Conservation (phyloP, 306 rosid genomes). For the Cicer cuneatum region DNA sequence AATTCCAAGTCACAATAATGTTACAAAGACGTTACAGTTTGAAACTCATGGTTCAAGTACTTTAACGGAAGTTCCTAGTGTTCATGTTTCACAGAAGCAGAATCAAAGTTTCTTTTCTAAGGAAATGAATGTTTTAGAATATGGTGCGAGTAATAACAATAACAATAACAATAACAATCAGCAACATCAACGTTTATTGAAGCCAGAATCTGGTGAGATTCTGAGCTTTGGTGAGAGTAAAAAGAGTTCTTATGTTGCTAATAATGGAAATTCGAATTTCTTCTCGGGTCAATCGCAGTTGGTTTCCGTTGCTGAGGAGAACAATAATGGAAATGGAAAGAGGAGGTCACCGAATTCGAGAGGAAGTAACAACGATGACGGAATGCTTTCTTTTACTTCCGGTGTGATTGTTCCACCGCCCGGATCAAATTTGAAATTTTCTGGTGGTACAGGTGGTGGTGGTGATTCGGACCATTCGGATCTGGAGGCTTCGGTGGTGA, state of each 20-base stretch:
- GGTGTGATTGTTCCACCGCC: conserved; percentile 70
- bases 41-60: conserved; percentile 70
- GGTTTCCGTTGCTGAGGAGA: conserved; percentile 50
- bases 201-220: conserved; percentile 92
- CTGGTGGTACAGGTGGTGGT: conserved; percentile 7
- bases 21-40: conserved; percentile 54
- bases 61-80: conserved; percentile 66
- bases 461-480: conserved; percentile 88
- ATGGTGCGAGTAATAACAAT: conserved; percentile 43
- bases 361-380: conserved; percentile 80
- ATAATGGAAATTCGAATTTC: conserved; percentile 50
- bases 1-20: conserved; percentile 31
- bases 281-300: conserved; percentile 62
- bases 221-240: conserved; percentile 79
- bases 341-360: conserved; percentile 74
- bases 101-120: conserved; percentile 64
- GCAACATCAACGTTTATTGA: conserved; percentile 53
- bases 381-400: conserved; percentile 91
- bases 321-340: conserved; percentile 63
- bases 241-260: conserved; percentile 46
- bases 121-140: conserved; percentile 75
- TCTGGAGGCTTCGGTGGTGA: conserved; percentile 86
- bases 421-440: conserved; percentile 54
- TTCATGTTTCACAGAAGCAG: conserved; percentile 54
- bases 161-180: not conserved